Evolutionary conservation across 2,329 filamentous ascomycete species (phyloP), one percentile per base, ranked within the genome.

Genomic region (Geosmithia morbida): DNA sequence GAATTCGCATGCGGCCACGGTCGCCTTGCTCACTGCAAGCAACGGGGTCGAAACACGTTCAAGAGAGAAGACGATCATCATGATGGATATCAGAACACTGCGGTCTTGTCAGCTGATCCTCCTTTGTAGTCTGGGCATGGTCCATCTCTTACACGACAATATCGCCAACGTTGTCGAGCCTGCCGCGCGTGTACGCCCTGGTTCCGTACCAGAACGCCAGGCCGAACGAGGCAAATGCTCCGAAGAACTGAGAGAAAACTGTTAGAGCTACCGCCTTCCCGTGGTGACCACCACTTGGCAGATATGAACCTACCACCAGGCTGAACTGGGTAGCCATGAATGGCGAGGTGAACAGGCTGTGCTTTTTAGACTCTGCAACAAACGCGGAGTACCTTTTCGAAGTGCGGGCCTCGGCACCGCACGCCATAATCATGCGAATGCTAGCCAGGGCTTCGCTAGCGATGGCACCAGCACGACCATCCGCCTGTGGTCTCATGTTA

Each of bases 131-230:
- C 17, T 17, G 11, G 22, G 7, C 22, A 26, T 26, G 22, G 22
- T 26, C 22, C 22, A 26, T 26, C 8, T 26, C 72, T 62, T 53
- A 76, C 71, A 78, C 67, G 22, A 79, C 62, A 46, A 83, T 69
- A 7, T 70, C 72, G 42, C 75, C 69, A 11, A 79, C 64, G 49
- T 64, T 66, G 16, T 65, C 52, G 41, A 81, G 58, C 17, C 66
- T 63, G 1, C 68, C 68, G 13, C 74, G 65, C 2, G 66, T 51
- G 44, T 61, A 70, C 0, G 71, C 67, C 53, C 70, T 74, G 43
- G 72, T 70, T 3, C 79, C 79, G 52, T 74, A 82, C 77, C 77
- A 83, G 51, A 83, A 83, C 7, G 71, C 66, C 19, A 82, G 64
- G 1, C 69, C 72, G 51, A 81, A 80, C 0, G 71, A 66, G 2